Conservation (phyloP, 495 filamentous ascomycete genomes). For the Aspergillus mulundensis region DNA sequence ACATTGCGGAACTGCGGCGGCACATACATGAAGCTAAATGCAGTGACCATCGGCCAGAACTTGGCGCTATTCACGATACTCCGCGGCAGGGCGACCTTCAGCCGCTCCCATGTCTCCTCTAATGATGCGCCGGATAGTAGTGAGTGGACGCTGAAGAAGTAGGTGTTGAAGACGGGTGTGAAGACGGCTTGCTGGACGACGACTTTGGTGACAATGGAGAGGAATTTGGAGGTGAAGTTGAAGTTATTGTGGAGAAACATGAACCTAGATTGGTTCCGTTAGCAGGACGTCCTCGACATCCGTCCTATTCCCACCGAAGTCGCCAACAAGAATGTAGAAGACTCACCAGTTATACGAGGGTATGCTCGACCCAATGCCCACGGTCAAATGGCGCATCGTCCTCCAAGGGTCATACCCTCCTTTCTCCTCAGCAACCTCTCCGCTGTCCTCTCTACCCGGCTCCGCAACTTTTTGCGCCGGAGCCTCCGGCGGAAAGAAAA, state of each 20-base stretch:
- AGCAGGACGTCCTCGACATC: not conserved
- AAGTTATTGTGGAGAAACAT: conserved; percentile 73
- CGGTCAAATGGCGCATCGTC: conserved; percentile 66
- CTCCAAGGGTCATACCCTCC: conserved; percentile 65
- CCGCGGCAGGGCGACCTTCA: conserved; percentile 70
- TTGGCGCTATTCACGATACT: conserved; percentile 78
- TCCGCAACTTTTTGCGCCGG: conserved; percentile 5
- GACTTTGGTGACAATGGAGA: conserved; percentile 72
- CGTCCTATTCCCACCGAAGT: too few species aligned
- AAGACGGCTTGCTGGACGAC: conserved; percentile 76
- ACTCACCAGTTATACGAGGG: conserved; percentile 74
- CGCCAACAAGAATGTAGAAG: too few species aligned
- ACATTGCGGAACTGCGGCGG: conserved; percentile 72
- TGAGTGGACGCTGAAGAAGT: conserved; percentile 87
- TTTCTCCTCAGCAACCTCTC: not conserved
- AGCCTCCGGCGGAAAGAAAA: conserved; percentile 41
- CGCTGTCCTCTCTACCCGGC: conserved; percentile 11
- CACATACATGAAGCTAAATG: conserved; percentile 82
- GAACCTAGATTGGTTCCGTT: conserved; percentile 53
- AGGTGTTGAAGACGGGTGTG: conserved; percentile 82
- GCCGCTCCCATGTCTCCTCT: conserved; percentile 60
- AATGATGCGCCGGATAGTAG: conserved; percentile 54
- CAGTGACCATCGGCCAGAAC: conserved; percentile 86
- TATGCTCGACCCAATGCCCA: conserved; percentile 67
- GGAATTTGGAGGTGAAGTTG: conserved; percentile 68